Percentiles rank a stretch among this genome's conserved stretches.
These are phyloP conservation scores for Drechslera avenae DNA, from an alignment of 2,329 filamentous ascomycete genomes.

Conservation along the genomic window DNA sequence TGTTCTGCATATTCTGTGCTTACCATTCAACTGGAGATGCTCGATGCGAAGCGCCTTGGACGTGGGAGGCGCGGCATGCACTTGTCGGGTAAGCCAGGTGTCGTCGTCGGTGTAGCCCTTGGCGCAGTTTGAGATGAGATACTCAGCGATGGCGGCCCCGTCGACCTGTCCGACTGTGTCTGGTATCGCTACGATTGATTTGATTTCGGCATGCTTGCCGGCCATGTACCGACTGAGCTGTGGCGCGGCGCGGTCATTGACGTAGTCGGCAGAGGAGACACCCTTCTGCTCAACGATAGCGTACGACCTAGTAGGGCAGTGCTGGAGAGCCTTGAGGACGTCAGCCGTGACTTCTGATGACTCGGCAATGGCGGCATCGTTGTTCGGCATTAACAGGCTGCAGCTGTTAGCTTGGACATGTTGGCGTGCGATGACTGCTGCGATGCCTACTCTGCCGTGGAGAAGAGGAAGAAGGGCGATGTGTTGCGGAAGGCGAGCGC, in stretches of 20 bases:
- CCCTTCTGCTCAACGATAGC: conserved; percentile 79
- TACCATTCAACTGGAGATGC: conserved; percentile 30
- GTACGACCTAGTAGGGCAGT: conserved; percentile 77
- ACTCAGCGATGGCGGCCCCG: conserved; percentile 47
- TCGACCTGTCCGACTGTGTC: conserved; percentile 60
- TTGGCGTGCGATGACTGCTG: conserved; percentile 13
- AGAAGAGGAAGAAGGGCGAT: conserved; percentile 87
- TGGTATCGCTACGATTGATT: conserved; percentile 58
- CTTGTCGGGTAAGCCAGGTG: conserved; percentile 11
- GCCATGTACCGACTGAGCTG: conserved; percentile 60
- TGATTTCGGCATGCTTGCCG: conserved; percentile 57
- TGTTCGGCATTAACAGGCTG: conserved; percentile 37
- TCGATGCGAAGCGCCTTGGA: conserved; percentile 19
- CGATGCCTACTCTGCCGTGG: conserved; percentile 73
- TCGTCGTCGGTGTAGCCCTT: conserved; percentile 39
- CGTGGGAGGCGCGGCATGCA: conserved; percentile 22
- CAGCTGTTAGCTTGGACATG: conserved; percentile 30
- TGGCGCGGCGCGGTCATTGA: conserved; percentile 57
- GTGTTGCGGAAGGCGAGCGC: conserved; percentile 81
- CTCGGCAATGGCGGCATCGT: conserved; percentile 47
- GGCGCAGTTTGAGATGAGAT: conserved; percentile 56
- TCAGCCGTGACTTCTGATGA: conserved; percentile 51
- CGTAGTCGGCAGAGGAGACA: conserved; percentile 72
- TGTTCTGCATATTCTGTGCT: neutral
- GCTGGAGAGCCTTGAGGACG: conserved; percentile 57